Conservation (phyloP, 495 filamentous ascomycete genomes). For the Hypoxylon cercidicola region DNA sequence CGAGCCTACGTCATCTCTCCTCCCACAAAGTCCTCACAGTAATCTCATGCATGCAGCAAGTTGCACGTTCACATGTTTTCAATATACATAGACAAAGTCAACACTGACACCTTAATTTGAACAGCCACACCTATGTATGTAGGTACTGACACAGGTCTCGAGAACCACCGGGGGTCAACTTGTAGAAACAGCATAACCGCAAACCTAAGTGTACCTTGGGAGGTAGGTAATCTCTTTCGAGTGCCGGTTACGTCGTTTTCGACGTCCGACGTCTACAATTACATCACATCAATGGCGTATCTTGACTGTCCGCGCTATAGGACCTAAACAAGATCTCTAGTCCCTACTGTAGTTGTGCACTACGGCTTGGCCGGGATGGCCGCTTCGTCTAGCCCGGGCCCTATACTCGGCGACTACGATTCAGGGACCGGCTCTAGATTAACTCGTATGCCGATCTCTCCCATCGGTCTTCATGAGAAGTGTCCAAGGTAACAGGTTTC, state of each 20-base stretch:
- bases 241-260: constrained; percentile 5
- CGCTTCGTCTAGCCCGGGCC: constrained; percentile 20
- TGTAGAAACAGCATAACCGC: neutral
- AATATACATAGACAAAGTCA: neutral
- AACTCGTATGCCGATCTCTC: constrained; percentile 14
- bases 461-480: neutral
- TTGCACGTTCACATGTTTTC: constrained; percentile 26
- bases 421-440: constrained; percentile 32
- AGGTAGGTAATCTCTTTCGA: neutral
- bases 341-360: constrained; percentile 2
- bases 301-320: constrained; percentile 1
- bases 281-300: neutral
- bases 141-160: constrained; percentile 2
- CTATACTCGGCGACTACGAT: constrained; percentile 34
- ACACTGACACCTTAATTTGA: neutral
- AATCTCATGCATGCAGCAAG: constrained; percentile 9
- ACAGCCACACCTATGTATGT: neutral
- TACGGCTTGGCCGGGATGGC: constrained; percentile 23
- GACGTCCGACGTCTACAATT: neutral
- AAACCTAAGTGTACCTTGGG: neutral
- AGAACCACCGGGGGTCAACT: neutral
- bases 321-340: neutral
- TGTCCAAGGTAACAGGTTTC: neutral
- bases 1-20: constrained; percentile 34
- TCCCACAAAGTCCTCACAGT: neutral